phyloP scores from a whole-genome alignment of 192 early-diverging fungal genomes.

The Coemansia erecta region DNA sequence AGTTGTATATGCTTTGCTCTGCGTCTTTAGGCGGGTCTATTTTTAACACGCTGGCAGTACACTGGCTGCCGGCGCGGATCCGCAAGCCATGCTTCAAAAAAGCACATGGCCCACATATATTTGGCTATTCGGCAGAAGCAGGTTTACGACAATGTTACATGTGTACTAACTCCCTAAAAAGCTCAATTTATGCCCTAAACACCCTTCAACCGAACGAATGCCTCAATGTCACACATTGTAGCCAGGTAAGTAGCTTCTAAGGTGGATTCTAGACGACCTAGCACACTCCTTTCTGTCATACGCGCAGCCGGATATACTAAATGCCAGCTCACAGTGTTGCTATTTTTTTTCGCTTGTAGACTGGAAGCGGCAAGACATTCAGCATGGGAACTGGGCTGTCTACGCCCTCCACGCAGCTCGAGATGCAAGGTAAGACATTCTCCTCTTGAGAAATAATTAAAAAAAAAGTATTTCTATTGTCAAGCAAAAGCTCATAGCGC shows the following conservation, averaged over 20 bases:
- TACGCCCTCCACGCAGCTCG: conserved; percentile 5
- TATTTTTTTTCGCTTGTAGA: conserved; percentile 16
- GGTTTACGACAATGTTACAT: too few species aligned
- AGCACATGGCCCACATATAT: background rate
- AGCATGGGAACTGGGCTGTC: conserved; percentile 84
- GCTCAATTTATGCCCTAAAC: too few species aligned
- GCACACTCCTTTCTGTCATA: background rate
- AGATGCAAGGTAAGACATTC: conserved; percentile 60
- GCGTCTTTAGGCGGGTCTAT: background rate
- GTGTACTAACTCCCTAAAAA: too few species aligned
- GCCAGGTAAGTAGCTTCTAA: conserved; percentile 4
- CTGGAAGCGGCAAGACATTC: conserved; percentile 87
- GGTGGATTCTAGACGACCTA: background rate
- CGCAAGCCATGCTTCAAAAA: conserved; percentile 1
- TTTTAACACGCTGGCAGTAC: background rate
- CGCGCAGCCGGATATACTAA: background rate
- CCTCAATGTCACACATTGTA: background rate
- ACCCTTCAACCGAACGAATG: too few species aligned
- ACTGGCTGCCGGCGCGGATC: too few species aligned
- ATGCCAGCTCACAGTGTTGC: background rate
- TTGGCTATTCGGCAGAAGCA: too few species aligned
- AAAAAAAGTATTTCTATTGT: background rate
- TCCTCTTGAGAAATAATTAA: conserved; percentile 56
- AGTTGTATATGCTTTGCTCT: conserved; percentile 13
- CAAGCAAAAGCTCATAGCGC: conserved; percentile 36